Percentiles rank a stretch among this genome's conserved stretches.
Evolutionary conservation across 345 rosid species (phyloP).

Genomic region (Eucalyptus dawsonii): DNA sequence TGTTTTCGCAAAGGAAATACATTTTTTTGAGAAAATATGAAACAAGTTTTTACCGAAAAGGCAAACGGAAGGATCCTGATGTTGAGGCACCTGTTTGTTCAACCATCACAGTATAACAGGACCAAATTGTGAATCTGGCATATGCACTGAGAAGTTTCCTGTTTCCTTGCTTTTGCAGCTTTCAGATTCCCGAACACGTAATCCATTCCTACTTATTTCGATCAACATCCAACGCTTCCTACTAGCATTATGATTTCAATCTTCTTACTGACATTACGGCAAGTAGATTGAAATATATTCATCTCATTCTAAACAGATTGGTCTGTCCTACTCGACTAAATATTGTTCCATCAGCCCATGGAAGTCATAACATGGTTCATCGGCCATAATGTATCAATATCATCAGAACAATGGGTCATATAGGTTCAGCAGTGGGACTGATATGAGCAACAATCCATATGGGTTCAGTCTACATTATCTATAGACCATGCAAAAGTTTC

Average conservation of each 20-base stretch:
- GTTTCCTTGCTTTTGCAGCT: neutral
- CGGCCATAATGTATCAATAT: neutral
- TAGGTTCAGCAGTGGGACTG: neutral
- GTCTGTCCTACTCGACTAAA: neutral
- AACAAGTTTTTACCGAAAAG: neutral
- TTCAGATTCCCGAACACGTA: neutral
- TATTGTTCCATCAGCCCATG: neutral
- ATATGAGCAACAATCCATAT: neutral
- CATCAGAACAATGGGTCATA: neutral
- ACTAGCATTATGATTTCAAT: neutral
- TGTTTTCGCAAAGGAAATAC: neutral
- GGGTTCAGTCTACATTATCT: neutral
- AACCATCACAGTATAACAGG: neutral
- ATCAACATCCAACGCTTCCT: neutral
- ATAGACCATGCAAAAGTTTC: neutral
- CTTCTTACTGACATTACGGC: neutral
- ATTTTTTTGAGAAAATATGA: neutral
- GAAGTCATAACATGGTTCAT: neutral
- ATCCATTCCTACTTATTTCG: neutral
- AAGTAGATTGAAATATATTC: neutral
- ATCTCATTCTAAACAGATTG: neutral
- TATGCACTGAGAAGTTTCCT: neutral
- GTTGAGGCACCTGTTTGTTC: neutral
- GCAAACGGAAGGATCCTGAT: neutral
- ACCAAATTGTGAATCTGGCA: neutral